Evolutionary conservation across 352 stramenopile genomes (phyloP), one percentile per base, ranked within the genome.

Genomic region (Pythium diclinum): DNA sequence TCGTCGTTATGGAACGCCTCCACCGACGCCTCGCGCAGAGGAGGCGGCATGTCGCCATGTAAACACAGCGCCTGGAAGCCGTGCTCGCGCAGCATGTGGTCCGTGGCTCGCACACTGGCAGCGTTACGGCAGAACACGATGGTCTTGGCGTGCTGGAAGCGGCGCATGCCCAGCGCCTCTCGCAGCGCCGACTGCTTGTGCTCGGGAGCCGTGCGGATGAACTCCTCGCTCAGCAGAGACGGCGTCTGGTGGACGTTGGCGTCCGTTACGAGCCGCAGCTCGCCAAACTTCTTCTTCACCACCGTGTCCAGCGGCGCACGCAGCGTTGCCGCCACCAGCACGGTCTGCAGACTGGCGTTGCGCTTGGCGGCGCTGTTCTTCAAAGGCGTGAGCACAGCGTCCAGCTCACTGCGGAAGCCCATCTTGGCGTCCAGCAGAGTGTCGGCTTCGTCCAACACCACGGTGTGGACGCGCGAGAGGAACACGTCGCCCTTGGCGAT

Each of bases 41-140:
- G 57, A 3, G 73, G 59, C 0, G 86, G 82, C 79, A 94, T 92
- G 19, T 91, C 86, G 19, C 84, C 83, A 49, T 94, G 86, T 47
- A 94, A 74, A 79, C 81, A 91, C 38, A 73, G 71, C 9, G 79
- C 72, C 38, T 75, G 57, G 25, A 91, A 86, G 9, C 83, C 81
- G 54, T 92, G 79, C 63, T 95, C 83, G 47, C 80, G 76, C 32
- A 95, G 79, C 79, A 91, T 93, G 64, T 94, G 86, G 68, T 92
- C 86, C 0, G 86, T 91, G 3, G 86, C 87, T 9, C 83, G 76
- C 32, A 87, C 87, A 49, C 81, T 92, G 14, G 82, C 79, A 17
- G 80, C 75, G 57, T 88, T 90, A 21, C 81, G 77, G 61, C 84
- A 93, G 56, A 95, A 95, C 48, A 95, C 63, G 53, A 95, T 82